Evolutionary conservation across 2,329 filamentous ascomycete genomes (phyloP), one percentile per base, ranked within the genome.

Genomic region (Davidsoniella virescens): DNA sequence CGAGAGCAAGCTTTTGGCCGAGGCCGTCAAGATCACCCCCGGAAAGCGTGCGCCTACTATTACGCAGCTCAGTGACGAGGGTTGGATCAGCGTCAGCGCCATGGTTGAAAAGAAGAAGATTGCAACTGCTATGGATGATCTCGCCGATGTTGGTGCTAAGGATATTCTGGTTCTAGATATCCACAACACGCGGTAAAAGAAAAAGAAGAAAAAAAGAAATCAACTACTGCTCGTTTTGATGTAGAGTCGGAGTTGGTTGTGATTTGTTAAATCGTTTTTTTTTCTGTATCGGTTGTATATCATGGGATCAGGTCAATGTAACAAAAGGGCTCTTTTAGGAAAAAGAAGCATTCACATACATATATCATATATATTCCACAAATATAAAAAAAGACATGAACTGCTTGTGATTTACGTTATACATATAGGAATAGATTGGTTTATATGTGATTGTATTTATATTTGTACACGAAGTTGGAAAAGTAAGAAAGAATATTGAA

Each of bases 41-140:
- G 92, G 92, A 55, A 94, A 92, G 70, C 83, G 92, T 47, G 88
- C 92, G 2, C 86, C 92, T 2, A 96, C 90, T 2, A 75, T 96
- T 57, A 95, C 84, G n/a, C 71, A 83, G 14, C 72, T 98, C 2
- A 90, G 95, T 57, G 84, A 86, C 61, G 78, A 86, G 51, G 84
- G 81, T 49, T 96, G 90, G 90, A 87, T 95, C 36, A 88, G 90
- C n/a, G 83, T 96, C 55, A 86, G 80, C 62, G 80, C 81, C 46
- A 96, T 96, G 90, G 88, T 94, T 5, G 80, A 87, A 70, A 85
- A 86, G 70, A 90, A 86, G 69, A 75, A 76, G 59, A 82, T 94
- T 60, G 87, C 87, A 2, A 70, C 77, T 5, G 84, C 84, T 37
- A 95, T 95, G 88, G 88, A 95, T 63, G 75, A 85, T 58, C 64